Base-by-base conservation (phyloP, 495 filamentous ascomycete genomes). In the Penicillium roqueforti region DNA sequence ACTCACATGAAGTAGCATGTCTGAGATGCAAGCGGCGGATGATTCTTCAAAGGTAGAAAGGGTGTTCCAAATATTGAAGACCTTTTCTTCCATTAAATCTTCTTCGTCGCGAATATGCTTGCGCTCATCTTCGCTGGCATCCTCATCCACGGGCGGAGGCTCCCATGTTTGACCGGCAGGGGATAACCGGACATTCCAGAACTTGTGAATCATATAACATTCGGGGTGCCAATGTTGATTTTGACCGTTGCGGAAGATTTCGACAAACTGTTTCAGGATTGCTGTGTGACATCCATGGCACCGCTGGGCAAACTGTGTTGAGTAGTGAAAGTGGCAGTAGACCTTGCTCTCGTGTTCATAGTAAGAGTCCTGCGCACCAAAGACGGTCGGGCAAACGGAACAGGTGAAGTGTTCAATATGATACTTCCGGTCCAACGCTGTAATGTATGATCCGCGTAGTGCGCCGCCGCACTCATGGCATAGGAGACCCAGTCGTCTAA, bases 131-230 rank as follows among this genome's bases (percentile, higher is more conserved):
- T 87, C 83, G 29, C 85, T 88, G 9, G 87, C 87, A 58, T 87
- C 80, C 20, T 76, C 75, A 39, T 84, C 76, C 28, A 76, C 65
- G 31, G 78, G 60, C 9, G 77, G 73, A 8, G 69, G 73, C 34
- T 80, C 72, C 20, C 75, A 66, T 20, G 78, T 76, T 44, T 80
- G 70, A 16, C 76, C 81, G 16, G 76, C 68, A 10, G 78, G 78
- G 23, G 85, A 83, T 42, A 99, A 79, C 22, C 92, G 84, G 36
- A 99, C 95, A 67, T 96, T 99, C 95, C 95, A 99, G 73, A 97
- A 99, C 66, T 99, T 99, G 71, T 99, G 95, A 39, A 99, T 99
- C 93, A 97, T 99, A 68, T 99, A 99, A 70, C 95, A 99, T 68
- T 99, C 95, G 3, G 95, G 95, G 65, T 99, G 95, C 95, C 95